phyloP scores from a whole-genome alignment of 768 basidiomycete species.

The Psilocybe cubensis region DNA sequence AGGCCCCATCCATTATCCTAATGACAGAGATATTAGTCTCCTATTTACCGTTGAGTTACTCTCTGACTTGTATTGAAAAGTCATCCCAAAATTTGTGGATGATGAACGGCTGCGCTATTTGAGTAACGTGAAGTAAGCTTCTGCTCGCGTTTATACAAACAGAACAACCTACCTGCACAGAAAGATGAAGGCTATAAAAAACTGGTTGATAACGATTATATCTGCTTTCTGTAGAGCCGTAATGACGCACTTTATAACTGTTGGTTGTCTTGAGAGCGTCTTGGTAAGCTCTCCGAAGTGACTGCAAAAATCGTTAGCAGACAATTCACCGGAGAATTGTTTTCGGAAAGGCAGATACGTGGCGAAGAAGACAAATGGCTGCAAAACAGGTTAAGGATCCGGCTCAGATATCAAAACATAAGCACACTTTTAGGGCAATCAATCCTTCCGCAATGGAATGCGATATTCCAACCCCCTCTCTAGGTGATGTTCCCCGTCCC shows the following conservation, averaged over 20 bases:
- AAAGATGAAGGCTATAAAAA: conserved; percentile 72
- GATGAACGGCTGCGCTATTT: conserved; percentile 57
- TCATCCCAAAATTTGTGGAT: conserved; percentile 63
- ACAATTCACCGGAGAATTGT: too few relatives aligned
- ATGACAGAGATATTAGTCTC: background rate
- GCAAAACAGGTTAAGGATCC: conserved; percentile 1
- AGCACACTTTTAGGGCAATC: conserved; percentile 68
- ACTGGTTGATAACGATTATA: background rate
- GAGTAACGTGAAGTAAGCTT: background rate
- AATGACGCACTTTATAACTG: conserved; percentile 72
- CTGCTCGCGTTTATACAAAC: background rate
- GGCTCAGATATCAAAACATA: background rate
- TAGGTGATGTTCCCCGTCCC: conserved; percentile 88
- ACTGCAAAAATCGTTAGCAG: conserved; percentile 39
- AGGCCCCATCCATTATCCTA: conserved; percentile 72
- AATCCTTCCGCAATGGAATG: conserved; percentile 84
- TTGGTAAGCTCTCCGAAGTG: conserved; percentile 82
- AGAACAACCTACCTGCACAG: conserved; percentile 41
- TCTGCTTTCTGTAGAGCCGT: background rate
- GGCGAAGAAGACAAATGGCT: conserved; percentile 91
- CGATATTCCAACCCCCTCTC: conserved; percentile 81
- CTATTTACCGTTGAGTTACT: background rate
- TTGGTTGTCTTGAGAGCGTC: conserved; percentile 77
- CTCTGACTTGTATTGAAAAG: conserved; percentile 77
- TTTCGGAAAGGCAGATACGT: conserved; percentile 66